Percentiles rank a stretch among this genome's conserved stretches.
phyloP scores from a whole-genome alignment of 192 early-diverging fungal genomes.

The Coemansia sp. region DNA sequence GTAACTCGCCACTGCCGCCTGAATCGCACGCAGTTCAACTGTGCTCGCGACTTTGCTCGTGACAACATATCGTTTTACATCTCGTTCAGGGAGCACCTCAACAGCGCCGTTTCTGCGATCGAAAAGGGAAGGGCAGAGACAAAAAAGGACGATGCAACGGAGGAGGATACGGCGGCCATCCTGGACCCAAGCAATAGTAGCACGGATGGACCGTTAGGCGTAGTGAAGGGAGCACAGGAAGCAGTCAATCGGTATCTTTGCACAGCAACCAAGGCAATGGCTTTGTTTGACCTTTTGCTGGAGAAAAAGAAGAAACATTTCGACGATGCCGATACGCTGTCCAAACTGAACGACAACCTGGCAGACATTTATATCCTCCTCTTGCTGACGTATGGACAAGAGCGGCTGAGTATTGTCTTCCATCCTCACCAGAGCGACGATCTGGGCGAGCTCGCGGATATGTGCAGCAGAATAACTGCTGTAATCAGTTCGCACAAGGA shows the following conservation, averaged over 20 bases:
- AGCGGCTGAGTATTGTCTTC: neutral
- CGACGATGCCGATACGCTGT: slow-evolving; percentile 12
- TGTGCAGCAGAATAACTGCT: neutral
- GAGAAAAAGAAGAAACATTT: slow-evolving; percentile 37
- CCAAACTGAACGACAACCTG: slow-evolving; percentile 26
- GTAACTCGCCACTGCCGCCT: slow-evolving; percentile 45
- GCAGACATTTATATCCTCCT: slow-evolving; percentile 40
- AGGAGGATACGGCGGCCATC: neutral
- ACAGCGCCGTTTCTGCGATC: neutral
- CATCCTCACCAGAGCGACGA: slow-evolving; percentile 5
- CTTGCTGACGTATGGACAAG: slow-evolving; percentile 31
- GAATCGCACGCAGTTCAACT: slow-evolving; percentile 37
- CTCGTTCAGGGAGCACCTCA: slow-evolving; percentile 13
- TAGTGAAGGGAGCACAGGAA: slow-evolving; percentile 7
- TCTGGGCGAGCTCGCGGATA: neutral
- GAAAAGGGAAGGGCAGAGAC: neutral
- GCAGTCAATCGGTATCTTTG: slow-evolving; percentile 20
- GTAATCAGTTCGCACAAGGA: neutral
- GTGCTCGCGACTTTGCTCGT: slow-evolving; percentile 38
- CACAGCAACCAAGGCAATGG: slow-evolving; percentile 21
- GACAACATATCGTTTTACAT: slow-evolving; percentile 38
- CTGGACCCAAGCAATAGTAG: neutral
- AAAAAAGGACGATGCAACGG: neutral
- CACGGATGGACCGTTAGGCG: neutral
- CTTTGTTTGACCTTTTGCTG: slow-evolving; percentile 25